Evolutionary conservation across 2,329 filamentous ascomycete species (phyloP), one percentile per base, ranked within the genome.

Genomic region (Byssothecium circinans): DNA sequence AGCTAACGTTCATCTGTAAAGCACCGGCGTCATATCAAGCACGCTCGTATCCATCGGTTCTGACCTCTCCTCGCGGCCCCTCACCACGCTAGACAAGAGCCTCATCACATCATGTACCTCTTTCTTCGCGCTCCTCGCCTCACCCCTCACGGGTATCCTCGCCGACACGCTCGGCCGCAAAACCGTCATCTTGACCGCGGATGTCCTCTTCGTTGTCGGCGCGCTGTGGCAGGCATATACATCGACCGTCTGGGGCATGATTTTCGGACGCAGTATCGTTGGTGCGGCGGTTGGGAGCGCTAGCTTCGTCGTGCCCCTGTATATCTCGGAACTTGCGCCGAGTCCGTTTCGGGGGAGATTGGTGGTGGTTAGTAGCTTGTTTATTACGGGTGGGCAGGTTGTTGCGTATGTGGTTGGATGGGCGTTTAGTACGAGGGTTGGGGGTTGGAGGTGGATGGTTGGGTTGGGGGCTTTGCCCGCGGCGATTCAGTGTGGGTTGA

Each of bases 371-470:
- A 86, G 89, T 49, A 84, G 87, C 20, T 74, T 96, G 18, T 91
- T 95, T 58, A 86, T 96, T 47, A 96, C 91, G 0, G 77, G 88
- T 10, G 92, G 92, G 0, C 91, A 96, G 72, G 88, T 96, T 2
- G 81, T 95, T 17, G 91, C 92, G 2, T 96, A 96, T 69, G 67
- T 95, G 1, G 74, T 91, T 6, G 92, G 92, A 1, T 96, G 88
- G 87, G 69, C 78, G 0, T 86, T 95, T 38, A 80, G 83, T 5
- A 52, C 53, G 8, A 78, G 81, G 7, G 50, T 42, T 3, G 54
- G 62, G 36, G 89, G 87, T 1, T 97, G 92, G 91, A 79, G 90
- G 41, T 95, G 88, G 85, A 91, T 96, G 82, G 91, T 96, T 0
- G 91, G 91, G 0, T 71, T 96, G 0, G 92, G 91, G 0, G 88